Evolutionary conservation across 208 protist genomes (phyloP).

Genomic region (Leishmania gerbilli): DNA sequence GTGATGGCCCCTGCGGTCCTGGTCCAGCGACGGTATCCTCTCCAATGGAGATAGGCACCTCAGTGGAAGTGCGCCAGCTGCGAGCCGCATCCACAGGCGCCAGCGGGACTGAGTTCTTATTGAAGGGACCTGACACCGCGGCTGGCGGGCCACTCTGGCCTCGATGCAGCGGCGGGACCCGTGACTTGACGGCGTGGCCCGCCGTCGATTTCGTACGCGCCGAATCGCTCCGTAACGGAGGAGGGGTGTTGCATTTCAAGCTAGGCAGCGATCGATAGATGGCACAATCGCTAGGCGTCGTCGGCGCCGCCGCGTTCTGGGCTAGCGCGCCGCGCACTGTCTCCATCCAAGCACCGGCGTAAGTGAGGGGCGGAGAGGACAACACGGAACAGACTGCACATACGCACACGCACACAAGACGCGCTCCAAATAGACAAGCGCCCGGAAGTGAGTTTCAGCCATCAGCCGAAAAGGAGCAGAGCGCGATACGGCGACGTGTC

Average conservation of each 20-base stretch:
- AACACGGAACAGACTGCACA: too few species aligned
- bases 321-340: neutral
- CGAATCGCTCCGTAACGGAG: neutral
- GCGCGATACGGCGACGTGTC: neutral
- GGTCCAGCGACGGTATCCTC: neutral
- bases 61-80: slow-evolving; percentile 5
- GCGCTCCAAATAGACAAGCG: neutral
- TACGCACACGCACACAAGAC: neutral
- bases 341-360: neutral
- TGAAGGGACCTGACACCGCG: neutral
- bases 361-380: neutral
- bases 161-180: neutral
- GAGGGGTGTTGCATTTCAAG: neutral
- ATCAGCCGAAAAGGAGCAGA: neutral
- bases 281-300: neutral
- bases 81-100: slow-evolving; percentile 2
- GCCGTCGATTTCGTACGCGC: neutral
- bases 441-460: neutral
- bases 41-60: neutral
- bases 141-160: neutral
- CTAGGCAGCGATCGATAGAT: neutral
- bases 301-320: neutral
- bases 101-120: slow-evolving; percentile 4
- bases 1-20: neutral
- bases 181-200: neutral